A percentile compares a stretch with the other conserved stretches of the same genome.
These are phyloP conservation scores for Metschnikowia matae DNA, from an alignment of 805 yeast species.

Conservation along the genomic window DNA sequence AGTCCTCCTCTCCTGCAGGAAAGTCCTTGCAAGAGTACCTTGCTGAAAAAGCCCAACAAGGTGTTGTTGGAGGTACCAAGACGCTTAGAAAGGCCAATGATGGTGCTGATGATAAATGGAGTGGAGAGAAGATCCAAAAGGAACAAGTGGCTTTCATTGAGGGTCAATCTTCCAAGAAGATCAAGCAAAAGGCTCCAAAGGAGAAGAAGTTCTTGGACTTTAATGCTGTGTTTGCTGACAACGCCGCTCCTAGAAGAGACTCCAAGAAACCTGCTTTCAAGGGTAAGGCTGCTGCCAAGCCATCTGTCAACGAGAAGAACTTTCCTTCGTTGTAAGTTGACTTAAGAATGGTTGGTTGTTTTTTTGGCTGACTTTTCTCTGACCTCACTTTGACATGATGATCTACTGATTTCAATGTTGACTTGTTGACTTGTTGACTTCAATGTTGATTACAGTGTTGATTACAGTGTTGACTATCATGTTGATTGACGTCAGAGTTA, in stretches of 20 bases:
- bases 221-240: slow-evolving; percentile 57
- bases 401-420: slow-evolving; percentile 64
- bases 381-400: slow-evolving; percentile 43
- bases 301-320: slow-evolving; percentile 52
- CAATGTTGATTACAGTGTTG: too few species aligned
- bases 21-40: slow-evolving; percentile 86
- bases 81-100: slow-evolving; percentile 51
- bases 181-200: slow-evolving; percentile 71
- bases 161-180: slow-evolving; percentile 62
- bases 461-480: too few species aligned
- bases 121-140: slow-evolving; percentile 61
- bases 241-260: slow-evolving; percentile 28
- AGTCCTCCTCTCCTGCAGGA: slow-evolving; percentile 47
- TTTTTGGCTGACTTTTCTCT: too few species aligned
- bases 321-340: slow-evolving; percentile 59
- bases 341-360: not conserved
- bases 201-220: slow-evolving; percentile 75
- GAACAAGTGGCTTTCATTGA: slow-evolving; percentile 49
- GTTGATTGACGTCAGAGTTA: too few species aligned
- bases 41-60: slow-evolving; percentile 53
- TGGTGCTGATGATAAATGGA: slow-evolving; percentile 51
- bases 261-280: slow-evolving; percentile 20
- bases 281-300: slow-evolving; percentile 25
- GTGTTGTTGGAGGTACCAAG: slow-evolving; percentile 34
- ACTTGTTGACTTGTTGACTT: not conserved